These are phyloP conservation scores for Solanum stenotomum DNA, from an alignment of 257 asterid species.

Conservation along the genomic window DNA sequence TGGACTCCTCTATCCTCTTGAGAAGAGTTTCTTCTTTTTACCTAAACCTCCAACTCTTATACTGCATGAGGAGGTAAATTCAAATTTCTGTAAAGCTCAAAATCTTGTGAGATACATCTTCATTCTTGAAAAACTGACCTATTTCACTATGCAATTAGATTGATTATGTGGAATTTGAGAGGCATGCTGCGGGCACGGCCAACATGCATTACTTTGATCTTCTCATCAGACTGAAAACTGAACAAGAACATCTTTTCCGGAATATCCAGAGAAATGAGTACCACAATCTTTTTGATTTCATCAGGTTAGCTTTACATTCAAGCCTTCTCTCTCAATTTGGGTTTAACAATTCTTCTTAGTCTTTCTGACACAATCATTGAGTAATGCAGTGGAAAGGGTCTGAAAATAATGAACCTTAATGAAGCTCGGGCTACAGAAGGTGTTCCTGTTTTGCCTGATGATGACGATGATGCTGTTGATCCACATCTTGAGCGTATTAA, in stretches of 20 bases:
- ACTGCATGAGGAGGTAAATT: constrained; percentile 84
- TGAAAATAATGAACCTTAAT: constrained; percentile 71
- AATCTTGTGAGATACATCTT: neutral
- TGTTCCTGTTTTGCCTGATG: constrained; percentile 49
- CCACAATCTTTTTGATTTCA: constrained; percentile 60
- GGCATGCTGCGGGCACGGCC: constrained; percentile 97
- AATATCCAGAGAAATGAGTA: constrained; percentile 91
- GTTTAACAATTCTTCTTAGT: neutral
- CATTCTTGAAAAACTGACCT: constrained; percentile 9
- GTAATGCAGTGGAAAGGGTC: constrained; percentile 56
- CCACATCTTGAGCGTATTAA: constrained; percentile 84
- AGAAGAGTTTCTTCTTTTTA: constrained; percentile 93
- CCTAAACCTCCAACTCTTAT: constrained; percentile 97
- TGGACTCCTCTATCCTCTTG: constrained; percentile 97
- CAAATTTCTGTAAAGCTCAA: neutral
- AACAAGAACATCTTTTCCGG: constrained; percentile 95
- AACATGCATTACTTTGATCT: constrained; percentile 96
- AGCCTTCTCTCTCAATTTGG: neutral
- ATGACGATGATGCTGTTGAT: constrained; percentile 75
- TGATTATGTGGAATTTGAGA: constrained; percentile 91
- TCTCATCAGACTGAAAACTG: constrained; percentile 76
- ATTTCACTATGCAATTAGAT: constrained; percentile 31
- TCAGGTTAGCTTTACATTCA: constrained; percentile 29
- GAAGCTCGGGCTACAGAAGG: constrained; percentile 37
- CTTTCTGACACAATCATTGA: neutral